Evolutionary conservation across 2,329 filamentous ascomycete species (phyloP), one percentile per base, ranked within the genome.

Genomic region (Cercospora beticola): DNA sequence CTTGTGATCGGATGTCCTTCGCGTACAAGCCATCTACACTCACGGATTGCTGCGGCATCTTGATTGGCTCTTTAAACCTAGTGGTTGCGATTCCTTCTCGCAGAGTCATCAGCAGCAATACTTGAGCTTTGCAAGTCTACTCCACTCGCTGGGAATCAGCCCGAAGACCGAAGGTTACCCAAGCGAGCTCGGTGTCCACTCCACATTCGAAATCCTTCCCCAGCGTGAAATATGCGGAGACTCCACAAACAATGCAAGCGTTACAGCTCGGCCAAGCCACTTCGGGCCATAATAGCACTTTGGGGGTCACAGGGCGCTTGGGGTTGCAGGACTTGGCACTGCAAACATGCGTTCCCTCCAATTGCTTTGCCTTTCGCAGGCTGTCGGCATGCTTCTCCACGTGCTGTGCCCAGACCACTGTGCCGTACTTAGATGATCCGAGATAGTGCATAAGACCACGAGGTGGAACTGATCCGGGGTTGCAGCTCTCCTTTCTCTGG

Each of bases 1-100:
- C 89, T 68, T 87, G 80, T n/a, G 78, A 74, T 73, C 85, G 85
- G 64, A 88, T 82, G 54, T 83, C 75, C 28, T 78, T 74, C 67
- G 81, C 78, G 65, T 78, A 78, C 46, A 84, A 76, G 66, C 78
- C 80, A 69, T 82, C 78, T 46, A 81, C 71, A 8, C 62, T 70
- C 5, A 76, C 67, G 8, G 73, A 64, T 63, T 73, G 71, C 63
- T 75, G 73, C 28, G 82, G 82, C 72, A 84, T 83, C 75, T 76
- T 62, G 60, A 63, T 56, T 65, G 62, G 52, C 54, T 69, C 58
- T 56, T 40, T 30, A 6, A n/a, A 16, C 23, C 36, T 21, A 66
- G 30, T 58, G 30, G 46, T 40, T 56, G 54, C 60, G 63, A 33
- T 63, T 66, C 57, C 58, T 67, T 60, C 28, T 21, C 65, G 49